phyloP scores from a whole-genome alignment of 768 basidiomycete genomes.

The Tephrocybe sp. region DNA sequence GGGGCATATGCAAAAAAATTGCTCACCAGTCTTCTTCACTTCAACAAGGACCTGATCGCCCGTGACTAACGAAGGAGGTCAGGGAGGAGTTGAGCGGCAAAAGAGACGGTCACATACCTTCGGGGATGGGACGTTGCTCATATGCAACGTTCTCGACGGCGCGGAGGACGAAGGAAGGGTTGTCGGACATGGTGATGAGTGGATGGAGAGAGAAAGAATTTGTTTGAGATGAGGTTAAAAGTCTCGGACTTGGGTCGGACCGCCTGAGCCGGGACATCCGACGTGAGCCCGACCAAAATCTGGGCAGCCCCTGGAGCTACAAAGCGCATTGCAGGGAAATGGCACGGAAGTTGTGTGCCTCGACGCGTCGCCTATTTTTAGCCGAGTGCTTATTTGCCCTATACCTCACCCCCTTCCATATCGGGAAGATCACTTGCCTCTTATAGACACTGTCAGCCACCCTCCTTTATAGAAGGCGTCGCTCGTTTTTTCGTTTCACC shows the following conservation, averaged over 20 bases:
- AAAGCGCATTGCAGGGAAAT: constrained; percentile 2
- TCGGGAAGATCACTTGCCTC: constrained; percentile 7
- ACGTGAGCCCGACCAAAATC: background rate
- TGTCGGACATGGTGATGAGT: constrained; percentile 58
- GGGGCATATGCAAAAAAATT: constrained; percentile 1
- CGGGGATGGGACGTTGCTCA: constrained; percentile 75
- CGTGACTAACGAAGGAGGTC: constrained; percentile 42
- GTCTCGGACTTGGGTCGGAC: constrained; percentile 9
- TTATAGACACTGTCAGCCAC: constrained; percentile 12
- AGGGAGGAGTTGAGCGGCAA: background rate
- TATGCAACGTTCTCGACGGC: constrained; percentile 67
- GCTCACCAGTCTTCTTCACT: constrained; percentile 87
- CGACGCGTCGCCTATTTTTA: constrained; percentile 2
- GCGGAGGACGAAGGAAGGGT: constrained; percentile 77
- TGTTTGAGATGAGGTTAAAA: constrained; percentile 2
- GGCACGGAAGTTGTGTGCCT: background rate
- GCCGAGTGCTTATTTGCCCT: background rate
- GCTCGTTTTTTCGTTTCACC: background rate
- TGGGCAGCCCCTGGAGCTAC: background rate
- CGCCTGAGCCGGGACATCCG: constrained; percentile 17
- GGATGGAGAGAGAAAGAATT: constrained; percentile 3
- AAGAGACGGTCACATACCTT: constrained; percentile 41
- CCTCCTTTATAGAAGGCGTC: constrained; percentile 10
- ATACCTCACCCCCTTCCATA: background rate
- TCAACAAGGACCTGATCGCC: constrained; percentile 82